Conservation (phyloP, 495 filamentous ascomycete genomes). For the Penicillium coffeae region DNA sequence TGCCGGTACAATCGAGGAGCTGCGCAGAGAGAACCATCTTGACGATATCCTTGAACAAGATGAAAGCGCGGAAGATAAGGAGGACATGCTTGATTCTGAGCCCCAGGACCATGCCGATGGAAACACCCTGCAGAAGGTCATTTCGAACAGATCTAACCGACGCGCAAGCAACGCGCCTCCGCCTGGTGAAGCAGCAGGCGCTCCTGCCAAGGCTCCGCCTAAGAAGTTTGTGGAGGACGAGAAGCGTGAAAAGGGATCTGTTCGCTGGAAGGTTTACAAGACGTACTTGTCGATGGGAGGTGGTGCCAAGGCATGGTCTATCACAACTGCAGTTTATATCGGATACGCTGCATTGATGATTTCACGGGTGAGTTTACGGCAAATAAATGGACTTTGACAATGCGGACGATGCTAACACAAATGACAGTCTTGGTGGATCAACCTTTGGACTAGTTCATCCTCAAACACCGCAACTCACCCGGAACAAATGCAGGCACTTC, state of each 20-base stretch:
- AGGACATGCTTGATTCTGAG: slow-evolving; percentile 8
- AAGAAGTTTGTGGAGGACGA: slow-evolving; percentile 77
- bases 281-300: slow-evolving; percentile 69
- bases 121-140: slow-evolving; percentile 19
- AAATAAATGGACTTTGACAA: neutral
- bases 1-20: slow-evolving; percentile 25
- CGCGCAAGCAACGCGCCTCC: slow-evolving; percentile 33
- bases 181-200: slow-evolving; percentile 14
- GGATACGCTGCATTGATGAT: slow-evolving; percentile 23
- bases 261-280: slow-evolving; percentile 59
- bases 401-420: neutral
- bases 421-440: slow-evolving; percentile 62
- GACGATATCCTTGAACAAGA: slow-evolving; percentile 25
- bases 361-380: slow-evolving; percentile 27
- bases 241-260: slow-evolving; percentile 58
- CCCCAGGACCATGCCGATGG: slow-evolving; percentile 1
- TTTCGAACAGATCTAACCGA: slow-evolving; percentile 20
- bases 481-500: slow-evolving; percentile 11
- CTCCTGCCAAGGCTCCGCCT: slow-evolving; percentile 35
- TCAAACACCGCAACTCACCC: slow-evolving; percentile 21
- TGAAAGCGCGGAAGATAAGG: slow-evolving; percentile 9
- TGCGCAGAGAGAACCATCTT: slow-evolving; percentile 19
- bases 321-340: slow-evolving; percentile 13
- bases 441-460: slow-evolving; percentile 55
- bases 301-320: slow-evolving; percentile 18